These are phyloP conservation scores for Rosellinia necatrix DNA, from an alignment of 2,329 filamentous ascomycete genomes.

Conservation along the genomic window DNA sequence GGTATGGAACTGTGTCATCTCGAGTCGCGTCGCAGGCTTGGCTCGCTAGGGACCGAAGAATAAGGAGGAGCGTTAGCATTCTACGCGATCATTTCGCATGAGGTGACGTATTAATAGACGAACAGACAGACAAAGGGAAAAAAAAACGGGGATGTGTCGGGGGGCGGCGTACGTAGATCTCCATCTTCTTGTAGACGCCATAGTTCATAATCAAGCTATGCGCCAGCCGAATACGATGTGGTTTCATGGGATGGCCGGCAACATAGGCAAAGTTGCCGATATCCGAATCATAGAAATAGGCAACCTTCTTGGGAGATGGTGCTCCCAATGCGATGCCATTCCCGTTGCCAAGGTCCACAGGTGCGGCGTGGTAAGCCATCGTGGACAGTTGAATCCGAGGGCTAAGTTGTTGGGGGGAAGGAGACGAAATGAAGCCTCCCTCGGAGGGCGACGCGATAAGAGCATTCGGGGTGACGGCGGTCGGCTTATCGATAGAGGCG, in stretches of 20 bases:
- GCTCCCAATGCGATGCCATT: conserved; percentile 56
- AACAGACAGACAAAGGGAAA: not conserved
- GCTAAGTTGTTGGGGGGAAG: conserved; percentile 6
- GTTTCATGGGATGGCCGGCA: conserved; percentile 97
- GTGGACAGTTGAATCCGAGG: conserved; percentile 20
- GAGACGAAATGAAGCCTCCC: conserved; percentile 20
- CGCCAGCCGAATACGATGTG: conserved; percentile 90
- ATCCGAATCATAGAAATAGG: conserved; percentile 98
- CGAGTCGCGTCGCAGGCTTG: conserved; percentile 84
- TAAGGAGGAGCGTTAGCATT: conserved; percentile 13
- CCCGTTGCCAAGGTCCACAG: conserved; percentile 58
- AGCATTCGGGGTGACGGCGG: conserved; percentile 6
- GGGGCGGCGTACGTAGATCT: conserved; percentile 75
- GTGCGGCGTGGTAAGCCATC: conserved; percentile 54
- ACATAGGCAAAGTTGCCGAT: conserved; percentile 98
- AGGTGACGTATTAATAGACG: not conserved
- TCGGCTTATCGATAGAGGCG: conserved; percentile 8
- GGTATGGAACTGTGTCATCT: conserved; percentile 93
- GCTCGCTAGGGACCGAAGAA: conserved; percentile 62
- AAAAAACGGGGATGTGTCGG: not conserved
- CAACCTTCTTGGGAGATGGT: conserved; percentile 73
- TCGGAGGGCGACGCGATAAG: too few species aligned
- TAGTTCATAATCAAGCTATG: conserved; percentile 97
- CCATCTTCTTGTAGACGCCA: conserved; percentile 94
- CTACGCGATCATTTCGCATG: not conserved